A percentile compares a stretch with the other conserved stretches of the same genome.
Evolutionary conservation across 495 filamentous ascomycete species (phyloP).

Genomic region (Neurospora sp.): DNA sequence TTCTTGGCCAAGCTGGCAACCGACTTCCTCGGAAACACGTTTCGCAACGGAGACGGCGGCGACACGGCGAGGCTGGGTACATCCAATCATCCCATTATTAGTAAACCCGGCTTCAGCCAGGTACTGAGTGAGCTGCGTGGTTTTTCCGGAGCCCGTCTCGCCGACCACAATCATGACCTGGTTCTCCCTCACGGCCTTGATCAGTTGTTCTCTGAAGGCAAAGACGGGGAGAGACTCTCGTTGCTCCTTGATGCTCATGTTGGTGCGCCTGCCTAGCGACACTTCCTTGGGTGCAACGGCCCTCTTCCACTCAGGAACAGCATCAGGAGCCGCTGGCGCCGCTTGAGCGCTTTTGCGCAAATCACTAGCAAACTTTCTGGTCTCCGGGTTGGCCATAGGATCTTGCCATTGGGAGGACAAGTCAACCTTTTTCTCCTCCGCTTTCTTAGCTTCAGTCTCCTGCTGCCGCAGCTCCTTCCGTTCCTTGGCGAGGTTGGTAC

Average conservation of each 20-base stretch:
- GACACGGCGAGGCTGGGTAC: constrained; percentile 93
- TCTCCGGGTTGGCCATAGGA: constrained; percentile 79
- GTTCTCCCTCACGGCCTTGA: constrained; percentile 79
- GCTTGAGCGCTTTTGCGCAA: constrained; percentile 47
- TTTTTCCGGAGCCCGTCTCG: constrained; percentile 96
- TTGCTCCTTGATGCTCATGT: constrained; percentile 91
- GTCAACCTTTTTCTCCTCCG: constrained; percentile 72
- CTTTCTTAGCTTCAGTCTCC: constrained; percentile 73
- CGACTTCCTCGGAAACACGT: constrained; percentile 93
- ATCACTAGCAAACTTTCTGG: constrained; percentile 80
- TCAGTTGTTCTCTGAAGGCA: constrained; percentile 78
- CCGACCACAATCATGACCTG: constrained; percentile 94
- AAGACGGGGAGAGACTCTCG: constrained; percentile 83
- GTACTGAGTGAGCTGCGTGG: constrained; percentile 92
- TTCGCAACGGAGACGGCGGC: constrained; percentile 96
- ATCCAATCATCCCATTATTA: constrained; percentile 87
- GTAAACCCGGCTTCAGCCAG: constrained; percentile 86
- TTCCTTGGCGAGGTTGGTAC: constrained; percentile 82
- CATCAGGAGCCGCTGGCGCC: constrained; percentile 36
- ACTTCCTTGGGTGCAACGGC: constrained; percentile 73
- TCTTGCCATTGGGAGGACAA: constrained; percentile 92
- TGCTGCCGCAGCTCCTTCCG: constrained; percentile 79
- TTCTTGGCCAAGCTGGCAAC: constrained; percentile 79
- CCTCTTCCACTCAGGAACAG: constrained; percentile 87
- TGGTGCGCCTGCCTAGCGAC: constrained; percentile 76